Conservation (phyloP, 345 rosid species). For the Syzygium aromaticum region DNA sequence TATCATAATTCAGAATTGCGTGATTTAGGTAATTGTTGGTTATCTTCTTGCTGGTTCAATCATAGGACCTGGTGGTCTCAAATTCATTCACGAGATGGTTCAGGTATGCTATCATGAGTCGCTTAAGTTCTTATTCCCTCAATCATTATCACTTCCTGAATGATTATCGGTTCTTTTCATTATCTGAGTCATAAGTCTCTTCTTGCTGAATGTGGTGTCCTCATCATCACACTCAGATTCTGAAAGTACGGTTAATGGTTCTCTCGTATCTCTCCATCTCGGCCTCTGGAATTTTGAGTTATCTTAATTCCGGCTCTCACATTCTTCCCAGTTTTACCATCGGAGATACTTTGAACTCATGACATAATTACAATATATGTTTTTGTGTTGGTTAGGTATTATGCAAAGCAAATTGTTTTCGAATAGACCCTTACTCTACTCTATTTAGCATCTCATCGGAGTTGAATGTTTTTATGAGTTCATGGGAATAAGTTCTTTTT, state of each 20-base stretch:
- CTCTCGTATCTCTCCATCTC: background rate
- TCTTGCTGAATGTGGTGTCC: background rate
- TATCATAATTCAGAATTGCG: background rate
- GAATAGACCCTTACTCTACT: background rate
- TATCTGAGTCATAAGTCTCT: background rate
- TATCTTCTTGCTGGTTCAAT: constrained; percentile 97
- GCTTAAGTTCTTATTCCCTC: background rate
- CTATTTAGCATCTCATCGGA: background rate
- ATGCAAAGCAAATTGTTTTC: background rate
- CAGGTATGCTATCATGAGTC: constrained; percentile 44
- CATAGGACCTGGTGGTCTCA: constrained; percentile 96
- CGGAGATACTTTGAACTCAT: background rate
- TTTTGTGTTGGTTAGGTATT: background rate
- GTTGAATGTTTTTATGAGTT: background rate
- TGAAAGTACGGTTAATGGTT: background rate
- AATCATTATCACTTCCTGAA: background rate
- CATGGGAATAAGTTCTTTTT: background rate
- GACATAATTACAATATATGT: background rate
- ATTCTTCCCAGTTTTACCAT: background rate
- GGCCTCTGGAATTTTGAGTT: background rate
- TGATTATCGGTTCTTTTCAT: background rate
- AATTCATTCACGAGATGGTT: constrained; percentile 98
- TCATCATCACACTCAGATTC: background rate
- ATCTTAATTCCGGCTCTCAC: background rate
- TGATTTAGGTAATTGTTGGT: constrained; percentile 80